phyloP scores from a whole-genome alignment of 176 grass and related monocot species.

The Luzula sylvatica region DNA sequence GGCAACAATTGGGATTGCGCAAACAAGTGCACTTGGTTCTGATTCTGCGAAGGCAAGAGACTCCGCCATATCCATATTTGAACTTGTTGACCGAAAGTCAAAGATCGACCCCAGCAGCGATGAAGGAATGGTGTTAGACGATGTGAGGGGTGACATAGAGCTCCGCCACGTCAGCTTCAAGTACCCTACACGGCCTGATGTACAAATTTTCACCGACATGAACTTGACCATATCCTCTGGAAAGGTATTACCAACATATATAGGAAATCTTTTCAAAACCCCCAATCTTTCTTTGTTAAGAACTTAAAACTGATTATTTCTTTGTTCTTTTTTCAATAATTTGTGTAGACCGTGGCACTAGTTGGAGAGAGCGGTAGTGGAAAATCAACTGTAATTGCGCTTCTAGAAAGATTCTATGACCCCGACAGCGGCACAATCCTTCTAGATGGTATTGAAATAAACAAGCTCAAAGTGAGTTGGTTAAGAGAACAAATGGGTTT shows the following conservation, averaged over 20 bases:
- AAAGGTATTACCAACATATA: too few species aligned
- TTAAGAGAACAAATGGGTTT: constrained; percentile 39
- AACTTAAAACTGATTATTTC: too few species aligned
- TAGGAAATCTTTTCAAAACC: neutral
- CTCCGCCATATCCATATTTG: constrained; percentile 42
- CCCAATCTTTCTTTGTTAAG: neutral
- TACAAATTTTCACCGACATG: constrained; percentile 38
- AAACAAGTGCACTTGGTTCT: constrained; percentile 31
- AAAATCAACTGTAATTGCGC: constrained; percentile 36
- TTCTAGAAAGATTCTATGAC: constrained; percentile 44
- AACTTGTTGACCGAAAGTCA: constrained; percentile 35
- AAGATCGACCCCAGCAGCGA: constrained; percentile 25
- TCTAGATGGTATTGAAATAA: constrained; percentile 37
- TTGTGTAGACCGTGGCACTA: constrained; percentile 33
- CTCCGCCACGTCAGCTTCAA: constrained; percentile 34
- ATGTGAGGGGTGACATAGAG: constrained; percentile 32
- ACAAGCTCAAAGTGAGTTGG: constrained; percentile 26
- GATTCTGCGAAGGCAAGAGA: constrained; percentile 33
- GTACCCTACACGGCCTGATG: constrained; percentile 33
- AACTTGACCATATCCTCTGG: constrained; percentile 29
- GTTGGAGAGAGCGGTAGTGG: constrained; percentile 40
- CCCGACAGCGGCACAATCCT: constrained; percentile 29
- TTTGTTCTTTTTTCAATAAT: too few species aligned
- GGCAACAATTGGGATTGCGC: constrained; percentile 33
- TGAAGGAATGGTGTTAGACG: constrained; percentile 27